Base-by-base conservation (phyloP, 345 rosid species). In the Eucalyptus tenuipes region DNA sequence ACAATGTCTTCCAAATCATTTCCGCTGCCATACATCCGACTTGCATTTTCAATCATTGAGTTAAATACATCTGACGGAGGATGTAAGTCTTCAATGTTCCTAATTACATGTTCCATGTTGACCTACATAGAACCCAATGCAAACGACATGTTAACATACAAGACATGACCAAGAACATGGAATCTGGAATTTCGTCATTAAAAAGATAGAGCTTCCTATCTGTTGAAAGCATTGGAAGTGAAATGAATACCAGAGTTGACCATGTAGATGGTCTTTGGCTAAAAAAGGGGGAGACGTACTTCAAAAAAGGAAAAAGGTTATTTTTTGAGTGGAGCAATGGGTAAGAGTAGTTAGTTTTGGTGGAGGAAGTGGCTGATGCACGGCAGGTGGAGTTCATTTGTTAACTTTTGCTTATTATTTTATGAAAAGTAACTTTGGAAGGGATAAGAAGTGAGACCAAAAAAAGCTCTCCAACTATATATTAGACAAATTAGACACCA, bases 1-100 rank as follows among this genome's bases (percentile, higher is more conserved):
- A 92, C 89, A 87, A 93, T 91, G 86, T 93, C 94, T 49, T 93
- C 93, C 80, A 92, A 64, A 86, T 85, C 92, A 85, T 86, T 81
- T 45, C 86, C 91, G 86, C 79, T 86, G 49, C 89, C 93, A 49
- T 88, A 90, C 89, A 91, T 33, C 86, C 49, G 91, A 47, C 90
- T 94, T 59, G 98, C 97, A 87, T 87, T 95, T 87, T 94, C 96
- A 7, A 92, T 95, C 82, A 96, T 90, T 40, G 94, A 92, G 66
- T 71, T 94, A 88, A 96, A 97, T 52, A 96, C 92, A 89, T 94
- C 95, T 55, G 44, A 91, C 4, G 98, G 97, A 33, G 94, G 84
- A 89, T 90, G 91, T 18, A 89, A 91, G 47, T 91, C 91, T 90
- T 93, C 98, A 37, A 96, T 92, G 90, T 93, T 94, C 91, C 85